These are phyloP conservation scores for Fusarium austroafricanum DNA, from an alignment of 2,329 filamentous ascomycete genomes.

Conservation along the genomic window DNA sequence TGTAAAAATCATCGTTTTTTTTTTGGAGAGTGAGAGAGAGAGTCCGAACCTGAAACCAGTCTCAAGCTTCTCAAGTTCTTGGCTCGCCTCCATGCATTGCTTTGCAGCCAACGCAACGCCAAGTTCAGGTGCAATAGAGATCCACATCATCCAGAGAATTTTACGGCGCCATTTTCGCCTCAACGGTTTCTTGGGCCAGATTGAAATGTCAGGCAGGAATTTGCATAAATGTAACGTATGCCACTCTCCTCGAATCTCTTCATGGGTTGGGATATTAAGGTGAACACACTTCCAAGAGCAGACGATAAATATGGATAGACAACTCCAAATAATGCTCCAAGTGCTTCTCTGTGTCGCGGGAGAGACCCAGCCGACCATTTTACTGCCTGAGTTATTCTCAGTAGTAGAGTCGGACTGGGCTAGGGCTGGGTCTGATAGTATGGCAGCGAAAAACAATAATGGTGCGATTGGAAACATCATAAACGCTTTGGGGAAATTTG, in stretches of 20 bases:
- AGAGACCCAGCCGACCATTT: background rate
- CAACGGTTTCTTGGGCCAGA: fast-evolving
- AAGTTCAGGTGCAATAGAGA: background rate
- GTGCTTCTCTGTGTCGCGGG: fast-evolving
- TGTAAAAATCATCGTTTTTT: too few species aligned
- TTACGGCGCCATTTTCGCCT: background rate
- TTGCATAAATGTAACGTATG: fast-evolving
- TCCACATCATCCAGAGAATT: fast-evolving
- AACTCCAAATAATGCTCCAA: background rate
- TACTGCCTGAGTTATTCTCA: background rate
- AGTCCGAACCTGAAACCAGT: too few species aligned
- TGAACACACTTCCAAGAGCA: background rate
- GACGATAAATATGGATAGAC: background rate
- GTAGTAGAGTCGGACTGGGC: background rate
- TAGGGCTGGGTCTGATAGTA: fast-evolving
- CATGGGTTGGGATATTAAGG: background rate
- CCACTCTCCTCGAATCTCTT: background rate
- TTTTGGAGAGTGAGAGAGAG: too few species aligned
- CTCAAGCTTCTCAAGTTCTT: fast-evolving
- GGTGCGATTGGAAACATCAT: fast-evolving
- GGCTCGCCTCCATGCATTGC: background rate
- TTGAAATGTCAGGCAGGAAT: fast-evolving
- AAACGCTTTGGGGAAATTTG: background rate
- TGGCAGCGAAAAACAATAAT: background rate
- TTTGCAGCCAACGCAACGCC: fast-evolving